Conservation (phyloP, 768 basidiomycete genomes). For the Pulveroboletus sp. region DNA sequence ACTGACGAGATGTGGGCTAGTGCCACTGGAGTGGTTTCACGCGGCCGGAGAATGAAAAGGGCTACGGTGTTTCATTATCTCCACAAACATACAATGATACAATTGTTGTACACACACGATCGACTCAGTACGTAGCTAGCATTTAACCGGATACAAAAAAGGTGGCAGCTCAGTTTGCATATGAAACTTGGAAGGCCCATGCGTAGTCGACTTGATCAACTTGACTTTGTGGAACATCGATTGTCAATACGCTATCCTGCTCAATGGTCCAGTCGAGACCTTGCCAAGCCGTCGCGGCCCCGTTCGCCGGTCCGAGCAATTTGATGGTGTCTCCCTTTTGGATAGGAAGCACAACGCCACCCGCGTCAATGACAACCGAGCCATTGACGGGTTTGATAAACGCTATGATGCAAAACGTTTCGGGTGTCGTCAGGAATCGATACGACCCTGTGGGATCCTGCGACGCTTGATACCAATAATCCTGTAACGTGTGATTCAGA, state of each 20-base stretch:
- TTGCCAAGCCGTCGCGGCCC: slow-evolving; percentile 3
- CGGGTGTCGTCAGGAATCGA: slow-evolving; percentile 49
- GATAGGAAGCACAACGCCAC: slow-evolving; percentile 41
- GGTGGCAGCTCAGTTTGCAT: slow-evolving; percentile 12
- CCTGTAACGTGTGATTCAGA: slow-evolving; percentile 24
- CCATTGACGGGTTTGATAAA: slow-evolving; percentile 37
- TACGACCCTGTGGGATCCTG: slow-evolving; percentile 34
- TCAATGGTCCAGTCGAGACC: slow-evolving; percentile 28
- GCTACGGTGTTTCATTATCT: not conserved
- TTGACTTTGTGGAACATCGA: not conserved
- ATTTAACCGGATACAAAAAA: not conserved
- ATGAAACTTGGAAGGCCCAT: slow-evolving; percentile 42
- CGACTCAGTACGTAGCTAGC: not conserved
- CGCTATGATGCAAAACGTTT: slow-evolving; percentile 50
- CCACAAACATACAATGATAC: not conserved
- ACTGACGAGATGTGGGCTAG: not conserved
- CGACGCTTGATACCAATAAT: slow-evolving; percentile 47
- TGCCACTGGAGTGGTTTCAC: not conserved
- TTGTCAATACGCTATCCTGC: not conserved
- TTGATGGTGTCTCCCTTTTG: slow-evolving; percentile 40
- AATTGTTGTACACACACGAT: not conserved
- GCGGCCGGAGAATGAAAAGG: slow-evolving; percentile 1
- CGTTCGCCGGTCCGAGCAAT: slow-evolving; percentile 35
- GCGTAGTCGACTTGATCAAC: slow-evolving; percentile 30
- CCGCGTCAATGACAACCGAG: slow-evolving; percentile 31